Conservation (phyloP, 352 stramenopile species). For the Pythium vanterpoolii region DNA sequence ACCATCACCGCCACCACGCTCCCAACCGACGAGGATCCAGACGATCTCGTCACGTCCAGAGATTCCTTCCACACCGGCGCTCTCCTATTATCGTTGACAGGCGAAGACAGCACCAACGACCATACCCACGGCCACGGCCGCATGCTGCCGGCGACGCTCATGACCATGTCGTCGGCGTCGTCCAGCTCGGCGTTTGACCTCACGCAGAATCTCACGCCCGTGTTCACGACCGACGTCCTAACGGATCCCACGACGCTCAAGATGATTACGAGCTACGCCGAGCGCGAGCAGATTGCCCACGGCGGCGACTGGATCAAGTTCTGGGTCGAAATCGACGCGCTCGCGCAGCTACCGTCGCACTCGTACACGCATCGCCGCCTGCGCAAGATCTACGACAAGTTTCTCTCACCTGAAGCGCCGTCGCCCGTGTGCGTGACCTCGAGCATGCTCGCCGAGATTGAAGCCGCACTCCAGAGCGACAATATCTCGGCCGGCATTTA, state of each 20-base stretch:
- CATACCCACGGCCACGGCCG: too few relatives aligned
- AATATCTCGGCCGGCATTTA: conserved; percentile 77
- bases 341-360: conserved; percentile 67
- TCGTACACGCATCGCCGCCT: conserved; percentile 79
- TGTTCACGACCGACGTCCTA: conserved; percentile 80
- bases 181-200: conserved; percentile 40
- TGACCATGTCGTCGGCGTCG: conserved; percentile 6
- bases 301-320: conserved; percentile 69
- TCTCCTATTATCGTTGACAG: too few relatives aligned
- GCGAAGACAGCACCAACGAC: too few relatives aligned
- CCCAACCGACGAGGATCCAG: neutral
- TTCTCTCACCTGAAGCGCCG: conserved; percentile 61
- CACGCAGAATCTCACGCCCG: conserved; percentile 65
- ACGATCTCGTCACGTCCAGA: neutral
- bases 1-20: conserved; percentile 10
- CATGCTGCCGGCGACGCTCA: neutral
- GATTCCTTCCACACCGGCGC: neutral
- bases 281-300: conserved; percentile 50
- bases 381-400: conserved; percentile 87
- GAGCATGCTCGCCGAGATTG: conserved; percentile 67
- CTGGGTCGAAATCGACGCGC: conserved; percentile 79
- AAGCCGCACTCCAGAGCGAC: conserved; percentile 50
- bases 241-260: conserved; percentile 69
- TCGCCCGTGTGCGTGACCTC: conserved; percentile 73
- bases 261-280: conserved; percentile 62